phyloP scores from a whole-genome alignment of 1,284 basidiomycete species.

The Ceratorhiza oryzae-sativae region DNA sequence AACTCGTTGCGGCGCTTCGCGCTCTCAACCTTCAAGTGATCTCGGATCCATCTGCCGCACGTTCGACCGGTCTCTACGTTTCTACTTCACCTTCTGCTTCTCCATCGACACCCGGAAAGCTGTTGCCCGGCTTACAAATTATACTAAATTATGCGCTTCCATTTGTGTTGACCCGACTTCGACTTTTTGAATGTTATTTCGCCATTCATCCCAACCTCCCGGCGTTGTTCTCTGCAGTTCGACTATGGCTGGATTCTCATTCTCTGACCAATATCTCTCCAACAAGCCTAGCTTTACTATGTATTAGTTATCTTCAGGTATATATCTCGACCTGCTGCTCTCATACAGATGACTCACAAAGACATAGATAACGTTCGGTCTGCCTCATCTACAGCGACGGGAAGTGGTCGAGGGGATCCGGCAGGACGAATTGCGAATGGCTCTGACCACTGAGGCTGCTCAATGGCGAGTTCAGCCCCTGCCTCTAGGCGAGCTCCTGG shows the following conservation, averaged over 20 bases:
- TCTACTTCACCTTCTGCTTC: slow-evolving; percentile 30
- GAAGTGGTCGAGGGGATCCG: slow-evolving; percentile 27
- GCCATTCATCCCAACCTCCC: slow-evolving; percentile 33
- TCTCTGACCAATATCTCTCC: slow-evolving; percentile 4
- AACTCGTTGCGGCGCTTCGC: slow-evolving; percentile 14
- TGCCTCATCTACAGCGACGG: slow-evolving; percentile 27
- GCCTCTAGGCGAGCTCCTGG: slow-evolving; percentile 23
- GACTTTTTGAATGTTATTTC: slow-evolving; percentile 37
- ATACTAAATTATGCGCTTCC: slow-evolving; percentile 37
- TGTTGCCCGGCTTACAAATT: slow-evolving; percentile 25
- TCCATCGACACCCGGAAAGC: slow-evolving; percentile 26
- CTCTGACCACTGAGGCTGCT: slow-evolving; percentile 7
- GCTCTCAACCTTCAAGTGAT: slow-evolving; percentile 22
- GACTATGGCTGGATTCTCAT: slow-evolving; percentile 35
- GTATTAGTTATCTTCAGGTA: slow-evolving; percentile 37
- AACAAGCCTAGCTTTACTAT: slow-evolving; percentile 25
- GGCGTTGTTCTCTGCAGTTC: slow-evolving; percentile 5
- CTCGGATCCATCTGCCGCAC: slow-evolving; percentile 25
- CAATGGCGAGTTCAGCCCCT: slow-evolving; percentile 28
- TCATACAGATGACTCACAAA: not conserved
- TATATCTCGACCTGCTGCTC: not conserved
- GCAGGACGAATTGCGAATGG: slow-evolving; percentile 12
- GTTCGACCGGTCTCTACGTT: slow-evolving; percentile 25
- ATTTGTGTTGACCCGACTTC: slow-evolving; percentile 29
- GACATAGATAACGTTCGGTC: slow-evolving; percentile 25